Evolutionary conservation across 805 yeast genomes (phyloP).

Genomic region (Peterozyma toletana): DNA sequence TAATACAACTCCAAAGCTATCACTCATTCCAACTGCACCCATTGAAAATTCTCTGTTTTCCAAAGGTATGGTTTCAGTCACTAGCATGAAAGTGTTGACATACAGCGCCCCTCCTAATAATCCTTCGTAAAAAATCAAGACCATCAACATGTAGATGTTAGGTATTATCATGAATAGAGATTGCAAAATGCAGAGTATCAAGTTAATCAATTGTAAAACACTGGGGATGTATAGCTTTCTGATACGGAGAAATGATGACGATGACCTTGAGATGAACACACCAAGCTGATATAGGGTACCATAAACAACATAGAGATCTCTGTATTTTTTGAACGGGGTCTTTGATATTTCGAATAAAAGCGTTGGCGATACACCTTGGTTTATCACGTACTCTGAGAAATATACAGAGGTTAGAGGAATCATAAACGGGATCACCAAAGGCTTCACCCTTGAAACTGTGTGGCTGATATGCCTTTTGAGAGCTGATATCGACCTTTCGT

Average conservation of each 20-base stretch:
- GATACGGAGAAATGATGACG: slow-evolving; percentile 59
- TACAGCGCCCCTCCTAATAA: slow-evolving; percentile 86
- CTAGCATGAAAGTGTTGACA: slow-evolving; percentile 79
- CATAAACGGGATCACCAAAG: slow-evolving; percentile 63
- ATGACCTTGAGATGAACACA: slow-evolving; percentile 85
- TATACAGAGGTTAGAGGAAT: slow-evolving; percentile 80
- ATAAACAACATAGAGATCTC: slow-evolving; percentile 88
- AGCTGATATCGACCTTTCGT: neutral
- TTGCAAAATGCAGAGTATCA: slow-evolving; percentile 53
- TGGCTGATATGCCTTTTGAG: slow-evolving; percentile 12
- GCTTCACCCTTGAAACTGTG: slow-evolving; percentile 28
- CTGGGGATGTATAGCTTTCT: slow-evolving; percentile 55
- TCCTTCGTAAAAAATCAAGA: slow-evolving; percentile 77
- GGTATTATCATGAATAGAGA: slow-evolving; percentile 53
- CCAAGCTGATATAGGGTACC: slow-evolving; percentile 90
- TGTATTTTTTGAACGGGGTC: slow-evolving; percentile 60
- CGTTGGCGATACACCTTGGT: slow-evolving; percentile 90
- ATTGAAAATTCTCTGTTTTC: slow-evolving; percentile 67
- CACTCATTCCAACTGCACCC: slow-evolving; percentile 81
- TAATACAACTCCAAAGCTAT: slow-evolving; percentile 73
- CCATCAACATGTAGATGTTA: slow-evolving; percentile 53
- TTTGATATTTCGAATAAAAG: slow-evolving; percentile 66
- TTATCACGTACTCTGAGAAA: slow-evolving; percentile 78
- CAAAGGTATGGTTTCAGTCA: slow-evolving; percentile 48
- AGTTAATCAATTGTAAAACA: slow-evolving; percentile 57